Evolutionary conservation across 2,329 filamentous ascomycete genomes (phyloP).

Genomic region (Trichoderma sp.): DNA sequence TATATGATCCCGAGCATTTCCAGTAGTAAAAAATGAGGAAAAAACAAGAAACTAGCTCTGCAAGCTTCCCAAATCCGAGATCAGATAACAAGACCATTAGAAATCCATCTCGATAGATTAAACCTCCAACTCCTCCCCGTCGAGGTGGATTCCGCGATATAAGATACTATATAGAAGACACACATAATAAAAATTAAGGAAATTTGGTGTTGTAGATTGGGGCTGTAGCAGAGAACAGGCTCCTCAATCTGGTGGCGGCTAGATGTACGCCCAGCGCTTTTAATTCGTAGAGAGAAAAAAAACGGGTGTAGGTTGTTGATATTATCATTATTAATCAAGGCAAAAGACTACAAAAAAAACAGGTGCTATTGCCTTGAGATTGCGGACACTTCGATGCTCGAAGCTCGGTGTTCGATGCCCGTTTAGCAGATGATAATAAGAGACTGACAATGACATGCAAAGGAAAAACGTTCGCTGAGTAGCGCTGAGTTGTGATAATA

Average conservation of each 20-base stretch:
- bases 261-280: conserved; percentile 10
- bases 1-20: conserved; percentile 12
- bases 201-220: conserved; percentile 3
- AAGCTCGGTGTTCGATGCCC: neutral
- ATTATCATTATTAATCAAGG: conserved; percentile 43
- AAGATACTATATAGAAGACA: conserved; percentile 5
- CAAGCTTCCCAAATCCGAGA: conserved; percentile 14
- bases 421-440: conserved; percentile 3
- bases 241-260: neutral
- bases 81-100: conserved; percentile 16
- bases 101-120: conserved; percentile 22
- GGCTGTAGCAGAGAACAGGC: neutral
- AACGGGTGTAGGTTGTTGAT: conserved; percentile 32
- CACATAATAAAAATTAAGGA: neutral
- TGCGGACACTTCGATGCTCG: neutral
- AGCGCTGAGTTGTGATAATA: conserved; percentile 28
- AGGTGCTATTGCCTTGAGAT: conserved; percentile 5
- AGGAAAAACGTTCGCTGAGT: conserved; percentile 23
- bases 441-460: neutral
- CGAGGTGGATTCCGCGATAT: conserved; percentile 3
- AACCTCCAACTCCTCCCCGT: conserved; percentile 14
- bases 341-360: neutral
- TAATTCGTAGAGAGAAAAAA: conserved; percentile 3
- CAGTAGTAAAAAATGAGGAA: neutral
- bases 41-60: conserved; percentile 10